These are phyloP conservation scores for Diplocarpon mali DNA, from an alignment of 2,329 filamentous ascomycete species.

Conservation along the genomic window DNA sequence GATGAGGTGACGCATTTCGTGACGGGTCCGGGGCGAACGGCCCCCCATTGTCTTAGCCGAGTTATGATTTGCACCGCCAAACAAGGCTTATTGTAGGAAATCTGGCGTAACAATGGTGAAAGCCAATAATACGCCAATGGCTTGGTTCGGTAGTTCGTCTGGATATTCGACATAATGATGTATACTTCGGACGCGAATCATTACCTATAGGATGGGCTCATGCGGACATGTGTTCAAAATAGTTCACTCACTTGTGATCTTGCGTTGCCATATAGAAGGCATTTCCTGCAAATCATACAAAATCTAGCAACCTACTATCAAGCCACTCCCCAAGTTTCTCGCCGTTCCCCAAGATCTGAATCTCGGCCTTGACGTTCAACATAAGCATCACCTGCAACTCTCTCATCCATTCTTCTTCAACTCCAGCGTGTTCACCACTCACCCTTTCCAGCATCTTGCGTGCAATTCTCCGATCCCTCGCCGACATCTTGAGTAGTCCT, in stretches of 20 bases:
- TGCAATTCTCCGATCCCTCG: slow-evolving; percentile 44
- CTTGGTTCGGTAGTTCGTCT: too few species aligned
- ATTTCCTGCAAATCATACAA: not conserved
- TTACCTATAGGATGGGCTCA: too few species aligned
- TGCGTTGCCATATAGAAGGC: too few species aligned
- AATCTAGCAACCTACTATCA: slow-evolving; percentile 14
- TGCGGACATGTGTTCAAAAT: too few species aligned
- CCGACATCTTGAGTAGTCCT: slow-evolving; percentile 12
- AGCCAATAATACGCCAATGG: too few species aligned
- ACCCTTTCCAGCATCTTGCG: slow-evolving; percentile 37
- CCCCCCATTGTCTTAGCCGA: too few species aligned
- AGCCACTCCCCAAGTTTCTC: slow-evolving; percentile 22
- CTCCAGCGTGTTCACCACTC: slow-evolving; percentile 15
- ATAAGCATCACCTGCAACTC: slow-evolving; percentile 66
- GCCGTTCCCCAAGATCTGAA: slow-evolving; percentile 52
- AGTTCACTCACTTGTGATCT: not conserved
- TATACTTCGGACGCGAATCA: too few species aligned
- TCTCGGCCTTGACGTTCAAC: slow-evolving; percentile 65
- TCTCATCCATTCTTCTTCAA: slow-evolving; percentile 31
- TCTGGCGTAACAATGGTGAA: too few species aligned
- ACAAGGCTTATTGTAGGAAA: too few species aligned
- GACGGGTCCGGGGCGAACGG: too few species aligned
- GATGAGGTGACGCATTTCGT: not conserved
- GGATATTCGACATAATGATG: too few species aligned
- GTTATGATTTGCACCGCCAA: too few species aligned